phyloP scores from a whole-genome alignment of 768 basidiomycete genomes.

The Cystobasidium ongulense region DNA sequence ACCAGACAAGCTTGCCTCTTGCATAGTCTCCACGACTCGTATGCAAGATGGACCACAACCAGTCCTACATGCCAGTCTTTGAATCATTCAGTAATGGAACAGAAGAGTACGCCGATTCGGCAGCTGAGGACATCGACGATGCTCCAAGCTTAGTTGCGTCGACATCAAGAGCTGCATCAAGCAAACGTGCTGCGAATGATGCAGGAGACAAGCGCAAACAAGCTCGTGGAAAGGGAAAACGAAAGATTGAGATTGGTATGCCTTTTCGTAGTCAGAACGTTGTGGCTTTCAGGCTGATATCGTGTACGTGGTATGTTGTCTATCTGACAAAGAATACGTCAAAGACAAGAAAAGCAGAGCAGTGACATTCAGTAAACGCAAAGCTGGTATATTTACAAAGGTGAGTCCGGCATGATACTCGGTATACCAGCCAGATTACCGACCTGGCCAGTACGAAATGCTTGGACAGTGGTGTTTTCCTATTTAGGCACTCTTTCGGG shows the following conservation, averaged over 20 bases:
- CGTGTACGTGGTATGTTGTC: not conserved
- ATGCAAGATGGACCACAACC: not conserved
- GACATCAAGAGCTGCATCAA: not conserved
- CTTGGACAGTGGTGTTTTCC: not conserved
- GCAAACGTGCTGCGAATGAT: not conserved
- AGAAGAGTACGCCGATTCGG: not conserved
- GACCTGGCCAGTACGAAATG: not conserved
- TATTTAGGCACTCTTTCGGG: not conserved
- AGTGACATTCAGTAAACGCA: conserved; percentile 25
- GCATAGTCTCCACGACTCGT: too few relatives aligned
- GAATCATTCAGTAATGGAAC: not conserved
- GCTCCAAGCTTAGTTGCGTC: not conserved
- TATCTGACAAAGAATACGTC: not conserved
- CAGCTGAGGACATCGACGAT: not conserved
- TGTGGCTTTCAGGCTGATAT: not conserved
- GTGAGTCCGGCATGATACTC: too few relatives aligned
- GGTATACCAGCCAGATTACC: too few relatives aligned
- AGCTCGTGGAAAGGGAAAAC: conserved; percentile 12
- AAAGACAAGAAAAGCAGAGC: conserved; percentile 10
- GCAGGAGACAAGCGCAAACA: not conserved
- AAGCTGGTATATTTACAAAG: conserved; percentile 27
- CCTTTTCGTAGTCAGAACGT: not conserved
- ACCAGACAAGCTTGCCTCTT: too few relatives aligned
- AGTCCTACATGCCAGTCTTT: not conserved
- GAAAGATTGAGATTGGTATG: conserved; percentile 28